Percentiles rank a stretch among this genome's conserved stretches.
Conservation (phyloP, 2,329 filamentous ascomycete genomes). For the Ceratocystis diversiconidia region DNA sequence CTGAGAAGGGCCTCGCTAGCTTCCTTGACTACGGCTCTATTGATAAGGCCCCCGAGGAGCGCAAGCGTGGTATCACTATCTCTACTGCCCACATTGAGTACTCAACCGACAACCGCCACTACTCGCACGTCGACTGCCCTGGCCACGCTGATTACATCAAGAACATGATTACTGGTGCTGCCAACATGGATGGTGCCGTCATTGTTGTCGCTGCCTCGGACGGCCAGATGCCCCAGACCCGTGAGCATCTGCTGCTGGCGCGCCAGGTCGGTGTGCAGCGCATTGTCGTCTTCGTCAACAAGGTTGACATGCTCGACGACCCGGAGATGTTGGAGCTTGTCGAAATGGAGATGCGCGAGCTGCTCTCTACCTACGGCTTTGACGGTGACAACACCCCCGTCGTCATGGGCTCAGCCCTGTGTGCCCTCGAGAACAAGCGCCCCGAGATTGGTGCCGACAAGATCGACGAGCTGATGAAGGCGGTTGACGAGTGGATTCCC, state of each 20-base stretch:
- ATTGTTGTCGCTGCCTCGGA: slow-evolving; percentile 97
- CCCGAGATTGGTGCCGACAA: slow-evolving; percentile 75
- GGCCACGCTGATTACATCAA: slow-evolving; percentile 99
- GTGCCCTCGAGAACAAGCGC: slow-evolving; percentile 74
- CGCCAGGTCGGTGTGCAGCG: slow-evolving; percentile 96
- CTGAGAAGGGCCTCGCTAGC: slow-evolving; percentile 82
- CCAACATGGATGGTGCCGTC: slow-evolving; percentile 98
- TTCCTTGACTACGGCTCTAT: slow-evolving; percentile 97
- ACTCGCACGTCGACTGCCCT: slow-evolving; percentile 98
- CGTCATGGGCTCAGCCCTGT: slow-evolving; percentile 90
- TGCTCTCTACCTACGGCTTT: slow-evolving; percentile 83
- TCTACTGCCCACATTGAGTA: slow-evolving; percentile 98
- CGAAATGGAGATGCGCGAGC: slow-evolving; percentile 99
- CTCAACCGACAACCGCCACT: slow-evolving; percentile 83
- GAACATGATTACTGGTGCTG: slow-evolving; percentile 99
- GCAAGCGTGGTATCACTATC: slow-evolving; percentile 99
- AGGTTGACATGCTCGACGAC: slow-evolving; percentile 93
- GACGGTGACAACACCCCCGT: slow-evolving; percentile 97
- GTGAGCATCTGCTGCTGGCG: slow-evolving; percentile 93
- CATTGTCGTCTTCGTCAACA: slow-evolving; percentile 99
- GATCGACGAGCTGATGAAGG: slow-evolving; percentile 81
- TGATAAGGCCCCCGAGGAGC: slow-evolving; percentile 97
- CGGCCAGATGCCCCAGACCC: slow-evolving; percentile 98
- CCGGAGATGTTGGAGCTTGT: slow-evolving; percentile 99
- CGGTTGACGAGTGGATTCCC: slow-evolving; percentile 92